Conservation (phyloP, 768 basidiomycete genomes). For the Megacollybia marginata region DNA sequence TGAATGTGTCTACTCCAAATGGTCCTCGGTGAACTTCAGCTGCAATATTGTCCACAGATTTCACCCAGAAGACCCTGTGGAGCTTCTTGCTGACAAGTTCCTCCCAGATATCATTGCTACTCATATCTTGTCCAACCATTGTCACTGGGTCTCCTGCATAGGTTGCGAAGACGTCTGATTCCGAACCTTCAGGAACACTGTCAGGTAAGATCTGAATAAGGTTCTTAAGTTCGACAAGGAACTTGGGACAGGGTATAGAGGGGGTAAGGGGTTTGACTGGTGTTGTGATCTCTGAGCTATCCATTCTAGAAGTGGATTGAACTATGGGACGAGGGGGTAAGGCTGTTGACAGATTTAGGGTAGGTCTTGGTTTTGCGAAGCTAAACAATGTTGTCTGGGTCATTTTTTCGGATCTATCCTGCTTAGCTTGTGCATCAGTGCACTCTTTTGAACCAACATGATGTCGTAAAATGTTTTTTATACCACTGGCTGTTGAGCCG, state of each 20-base stretch:
- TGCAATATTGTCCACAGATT: constrained; percentile 7
- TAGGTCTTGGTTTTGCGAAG: background rate
- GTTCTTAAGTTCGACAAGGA: constrained; percentile 1
- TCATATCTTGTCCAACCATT: constrained; percentile 2
- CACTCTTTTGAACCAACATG: background rate
- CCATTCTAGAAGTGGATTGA: background rate
- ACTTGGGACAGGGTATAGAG: background rate
- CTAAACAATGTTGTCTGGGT: constrained; percentile 6
- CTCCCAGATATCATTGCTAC: constrained; percentile 18
- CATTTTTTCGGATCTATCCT: constrained; percentile 4
- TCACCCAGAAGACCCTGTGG: constrained; percentile 15
- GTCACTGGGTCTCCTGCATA: constrained; percentile 5
- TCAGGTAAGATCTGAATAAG: constrained; percentile 3
- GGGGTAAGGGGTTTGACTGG: too few species aligned
- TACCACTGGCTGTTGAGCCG: too few species aligned
- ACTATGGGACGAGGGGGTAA: background rate
- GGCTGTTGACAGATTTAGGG: constrained; percentile 8
- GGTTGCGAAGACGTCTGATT: constrained; percentile 5
- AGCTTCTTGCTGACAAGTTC: background rate
- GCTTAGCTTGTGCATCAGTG: constrained; percentile 1
- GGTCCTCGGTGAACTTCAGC: constrained; percentile 9
- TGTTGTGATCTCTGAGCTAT: too few species aligned
- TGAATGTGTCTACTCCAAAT: constrained; percentile 15
- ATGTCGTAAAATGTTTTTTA: too few species aligned
- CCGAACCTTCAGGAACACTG: constrained; percentile 5